phyloP scores from a whole-genome alignment of 805 yeast genomes.

The Zygosaccharomyces pseudorouxii region DNA sequence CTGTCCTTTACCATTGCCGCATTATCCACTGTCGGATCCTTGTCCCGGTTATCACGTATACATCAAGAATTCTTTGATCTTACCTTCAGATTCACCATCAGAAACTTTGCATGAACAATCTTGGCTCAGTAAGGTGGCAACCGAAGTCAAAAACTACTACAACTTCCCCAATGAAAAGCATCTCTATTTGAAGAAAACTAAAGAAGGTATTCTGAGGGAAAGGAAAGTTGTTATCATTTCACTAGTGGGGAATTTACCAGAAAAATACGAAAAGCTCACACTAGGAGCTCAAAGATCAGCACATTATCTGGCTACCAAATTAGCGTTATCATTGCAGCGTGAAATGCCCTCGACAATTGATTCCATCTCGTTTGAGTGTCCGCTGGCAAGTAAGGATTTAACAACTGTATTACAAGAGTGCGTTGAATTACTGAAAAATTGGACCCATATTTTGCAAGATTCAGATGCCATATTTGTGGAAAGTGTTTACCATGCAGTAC shows the following conservation, averaged over 20 bases:
- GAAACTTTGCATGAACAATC: slow-evolving; percentile 34
- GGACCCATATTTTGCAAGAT: slow-evolving; percentile 45
- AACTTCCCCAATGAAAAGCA: slow-evolving; percentile 37
- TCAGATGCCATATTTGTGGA: slow-evolving; percentile 48
- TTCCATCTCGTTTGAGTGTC: slow-evolving; percentile 36
- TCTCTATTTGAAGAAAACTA: slow-evolving; percentile 32
- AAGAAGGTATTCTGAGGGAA: slow-evolving; percentile 18
- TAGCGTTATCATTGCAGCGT: slow-evolving; percentile 32
- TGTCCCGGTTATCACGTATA: slow-evolving; percentile 22
- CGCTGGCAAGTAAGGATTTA: slow-evolving; percentile 26
- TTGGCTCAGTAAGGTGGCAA: slow-evolving; percentile 33
- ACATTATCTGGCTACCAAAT: slow-evolving; percentile 25
- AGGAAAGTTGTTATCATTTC: slow-evolving; percentile 31
- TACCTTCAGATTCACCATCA: slow-evolving; percentile 29
- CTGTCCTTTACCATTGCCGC: slow-evolving; percentile 27
- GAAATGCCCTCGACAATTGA: slow-evolving; percentile 22
- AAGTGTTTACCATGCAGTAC: slow-evolving; percentile 52
- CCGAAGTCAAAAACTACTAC: slow-evolving; percentile 37
- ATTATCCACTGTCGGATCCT: slow-evolving; percentile 18
- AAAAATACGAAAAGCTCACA: slow-evolving; percentile 30
- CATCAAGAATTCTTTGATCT: slow-evolving; percentile 28
- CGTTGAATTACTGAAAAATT: slow-evolving; percentile 43
- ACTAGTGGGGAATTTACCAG: slow-evolving; percentile 33
- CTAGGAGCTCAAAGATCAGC: slow-evolving; percentile 29
- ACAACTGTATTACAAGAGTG: slow-evolving; percentile 40